These are phyloP conservation scores for Chlorella sorokiniana DNA, from an alignment of 139 green algal species.

Conservation along the genomic window DNA sequence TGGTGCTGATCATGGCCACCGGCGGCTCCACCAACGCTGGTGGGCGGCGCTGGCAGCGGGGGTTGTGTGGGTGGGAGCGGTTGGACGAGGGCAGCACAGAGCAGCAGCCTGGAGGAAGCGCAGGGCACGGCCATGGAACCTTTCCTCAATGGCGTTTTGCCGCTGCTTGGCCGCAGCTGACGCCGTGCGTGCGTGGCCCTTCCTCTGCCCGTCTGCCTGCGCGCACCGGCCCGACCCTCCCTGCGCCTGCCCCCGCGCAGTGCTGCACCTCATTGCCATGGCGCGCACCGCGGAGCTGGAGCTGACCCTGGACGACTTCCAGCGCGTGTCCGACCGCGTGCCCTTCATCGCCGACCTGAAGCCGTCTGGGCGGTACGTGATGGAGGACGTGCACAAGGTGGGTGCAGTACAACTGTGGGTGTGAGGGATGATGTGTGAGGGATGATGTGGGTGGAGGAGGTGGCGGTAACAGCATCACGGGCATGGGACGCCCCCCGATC, in stretches of 20 bases:
- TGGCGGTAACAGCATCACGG: not conserved
- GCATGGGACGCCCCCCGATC: too few species aligned
- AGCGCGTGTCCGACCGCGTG: conserved; percentile 83
- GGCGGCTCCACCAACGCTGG: conserved; percentile 97
- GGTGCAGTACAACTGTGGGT: not conserved
- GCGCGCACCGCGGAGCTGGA: conserved; percentile 73
- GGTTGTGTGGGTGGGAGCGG: not conserved
- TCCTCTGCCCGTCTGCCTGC: not conserved
- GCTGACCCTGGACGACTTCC: conserved; percentile 95
- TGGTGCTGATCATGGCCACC: conserved; percentile 89
- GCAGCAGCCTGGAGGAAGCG: too few species aligned
- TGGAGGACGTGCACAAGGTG: conserved; percentile 98
- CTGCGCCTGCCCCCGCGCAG: conserved; percentile 74
- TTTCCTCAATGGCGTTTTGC: not conserved
- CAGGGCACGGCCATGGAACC: too few species aligned
- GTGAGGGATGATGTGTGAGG: not conserved
- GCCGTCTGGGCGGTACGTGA: conserved; percentile 95
- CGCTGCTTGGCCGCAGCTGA: not conserved
- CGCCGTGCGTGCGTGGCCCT: not conserved
- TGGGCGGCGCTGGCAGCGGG: conserved; percentile 40
- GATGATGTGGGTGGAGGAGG: not conserved
- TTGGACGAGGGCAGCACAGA: too few species aligned
- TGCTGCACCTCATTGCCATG: conserved; percentile 91
- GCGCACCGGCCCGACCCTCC: not conserved
- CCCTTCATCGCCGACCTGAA: conserved; percentile 98